Evolutionary conservation across 2,329 filamentous ascomycete species (phyloP).

Genomic region (Aspergillus intermedius): DNA sequence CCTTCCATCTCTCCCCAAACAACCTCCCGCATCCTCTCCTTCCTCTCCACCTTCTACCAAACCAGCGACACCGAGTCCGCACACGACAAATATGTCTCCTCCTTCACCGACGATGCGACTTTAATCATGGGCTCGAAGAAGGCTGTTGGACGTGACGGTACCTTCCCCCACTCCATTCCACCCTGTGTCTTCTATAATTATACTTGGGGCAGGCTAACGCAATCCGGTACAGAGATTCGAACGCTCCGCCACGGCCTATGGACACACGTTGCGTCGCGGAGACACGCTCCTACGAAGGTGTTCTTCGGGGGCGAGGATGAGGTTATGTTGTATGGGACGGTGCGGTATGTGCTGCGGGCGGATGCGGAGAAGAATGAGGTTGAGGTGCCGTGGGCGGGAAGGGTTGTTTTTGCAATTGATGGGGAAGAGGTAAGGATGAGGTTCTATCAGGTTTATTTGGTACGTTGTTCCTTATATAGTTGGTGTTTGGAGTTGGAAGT

Average conservation of each 20-base stretch:
- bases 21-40: slow-evolving; percentile 20
- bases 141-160: slow-evolving; percentile 27
- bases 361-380: slow-evolving; percentile 21
- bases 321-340: slow-evolving; percentile 33
- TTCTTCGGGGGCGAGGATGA: slow-evolving; percentile 29
- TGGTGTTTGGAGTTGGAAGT: neutral
- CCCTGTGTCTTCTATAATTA: neutral
- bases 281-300: slow-evolving; percentile 23
- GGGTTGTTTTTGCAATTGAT: slow-evolving; percentile 28
- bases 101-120: slow-evolving; percentile 30
- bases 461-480: slow-evolving; percentile 13
- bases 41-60: slow-evolving; percentile 32
- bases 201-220: neutral
- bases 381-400: slow-evolving; percentile 32
- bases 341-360: slow-evolving; percentile 28
- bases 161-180: neutral
- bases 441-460: slow-evolving; percentile 38
- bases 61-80: slow-evolving; percentile 29
- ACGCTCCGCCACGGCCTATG: slow-evolving; percentile 30
- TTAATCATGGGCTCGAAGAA: slow-evolving; percentile 34
- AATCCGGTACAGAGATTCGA: slow-evolving; percentile 18
- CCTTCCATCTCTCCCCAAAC: slow-evolving; percentile 18
- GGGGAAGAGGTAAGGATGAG: slow-evolving; percentile 26
- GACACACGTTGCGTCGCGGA: slow-evolving; percentile 30
- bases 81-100: slow-evolving; percentile 29